phyloP scores from a whole-genome alignment of 306 rosid genomes.

The Acmispon strigosus region DNA sequence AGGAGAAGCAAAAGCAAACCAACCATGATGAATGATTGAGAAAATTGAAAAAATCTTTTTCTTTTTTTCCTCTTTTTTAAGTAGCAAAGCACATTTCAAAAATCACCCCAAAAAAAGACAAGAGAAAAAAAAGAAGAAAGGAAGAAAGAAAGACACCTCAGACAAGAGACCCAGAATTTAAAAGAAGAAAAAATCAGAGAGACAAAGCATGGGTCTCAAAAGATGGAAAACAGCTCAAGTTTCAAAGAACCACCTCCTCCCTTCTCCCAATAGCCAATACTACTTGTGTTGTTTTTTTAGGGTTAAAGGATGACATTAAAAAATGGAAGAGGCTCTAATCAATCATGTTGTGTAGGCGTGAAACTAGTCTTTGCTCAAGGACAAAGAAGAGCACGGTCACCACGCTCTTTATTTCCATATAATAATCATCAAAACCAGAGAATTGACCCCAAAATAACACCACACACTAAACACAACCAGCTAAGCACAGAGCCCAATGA shows the following conservation, averaged over 20 bases:
- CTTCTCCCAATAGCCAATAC: slow-evolving; percentile 36
- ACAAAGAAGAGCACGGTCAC: slow-evolving; percentile 78
- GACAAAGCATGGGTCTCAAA: slow-evolving; percentile 69
- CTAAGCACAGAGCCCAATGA: slow-evolving; percentile 54
- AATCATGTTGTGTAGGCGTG: slow-evolving; percentile 68
- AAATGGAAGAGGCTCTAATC: slow-evolving; percentile 38
- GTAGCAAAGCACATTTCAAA: slow-evolving; percentile 25
- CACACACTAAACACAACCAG: slow-evolving; percentile 41
- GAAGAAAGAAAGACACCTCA: slow-evolving; percentile 27
- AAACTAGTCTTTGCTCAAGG: slow-evolving; percentile 43
- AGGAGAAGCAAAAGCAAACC: slow-evolving; percentile 31
- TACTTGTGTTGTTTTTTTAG: slow-evolving; percentile 32
- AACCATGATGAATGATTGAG: slow-evolving; percentile 28
- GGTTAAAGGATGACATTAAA: slow-evolving; percentile 35
- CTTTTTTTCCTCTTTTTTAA: slow-evolving; percentile 7
- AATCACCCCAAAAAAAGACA: not conserved
- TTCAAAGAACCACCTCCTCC: slow-evolving; percentile 51
- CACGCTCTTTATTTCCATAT: slow-evolving; percentile 39
- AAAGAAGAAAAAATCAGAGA: slow-evolving; percentile 39
- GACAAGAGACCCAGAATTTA: slow-evolving; percentile 33
- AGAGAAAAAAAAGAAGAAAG: no score
- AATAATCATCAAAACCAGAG: slow-evolving; percentile 53
- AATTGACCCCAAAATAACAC: slow-evolving; percentile 37
- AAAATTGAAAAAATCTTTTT: not conserved
- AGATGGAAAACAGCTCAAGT: slow-evolving; percentile 68